Percentiles rank a stretch among this genome's conserved stretches.
These are phyloP conservation scores for Fraxinus baroniana DNA, from an alignment of 305 asterid genomes.

Conservation along the genomic window DNA sequence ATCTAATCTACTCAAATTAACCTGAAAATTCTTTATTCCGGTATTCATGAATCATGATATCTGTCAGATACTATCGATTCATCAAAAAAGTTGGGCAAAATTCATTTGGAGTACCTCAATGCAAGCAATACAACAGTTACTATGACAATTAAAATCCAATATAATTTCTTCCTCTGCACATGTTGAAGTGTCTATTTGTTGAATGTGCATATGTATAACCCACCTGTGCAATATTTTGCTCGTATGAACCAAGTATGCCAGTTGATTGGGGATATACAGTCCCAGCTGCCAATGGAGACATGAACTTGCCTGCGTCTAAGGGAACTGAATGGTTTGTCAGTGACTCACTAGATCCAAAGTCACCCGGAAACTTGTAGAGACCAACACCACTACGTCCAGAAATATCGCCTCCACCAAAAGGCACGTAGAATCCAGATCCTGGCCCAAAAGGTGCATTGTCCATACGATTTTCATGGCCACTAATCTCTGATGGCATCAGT, in stretches of 20 bases:
- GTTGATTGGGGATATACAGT: constrained; percentile 73
- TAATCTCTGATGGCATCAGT: constrained; percentile 60
- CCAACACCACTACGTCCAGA: constrained; percentile 76
- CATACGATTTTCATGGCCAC: constrained; percentile 66
- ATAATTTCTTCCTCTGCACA: background rate
- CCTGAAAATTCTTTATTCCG: background rate
- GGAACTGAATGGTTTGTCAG: constrained; percentile 61
- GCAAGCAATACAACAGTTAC: background rate
- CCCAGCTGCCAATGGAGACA: constrained; percentile 80
- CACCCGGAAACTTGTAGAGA: constrained; percentile 72
- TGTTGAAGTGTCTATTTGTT: constrained; percentile 14
- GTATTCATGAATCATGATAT: background rate
- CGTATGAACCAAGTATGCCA: constrained; percentile 94
- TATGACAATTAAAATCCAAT: background rate
- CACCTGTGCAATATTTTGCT: constrained; percentile 90
- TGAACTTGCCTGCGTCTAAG: constrained; percentile 68
- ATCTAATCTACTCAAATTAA: background rate
- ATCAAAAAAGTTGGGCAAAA: background rate
- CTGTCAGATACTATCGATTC: background rate
- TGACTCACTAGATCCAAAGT: constrained; percentile 68
- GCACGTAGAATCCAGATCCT: constrained; percentile 80
- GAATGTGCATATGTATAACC: constrained; percentile 25
- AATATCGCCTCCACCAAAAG: constrained; percentile 78
- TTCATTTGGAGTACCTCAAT: background rate
- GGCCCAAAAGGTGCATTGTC: constrained; percentile 74